Conservation (phyloP, 768 basidiomycete genomes). For the Asterophora lycoperdoides region DNA sequence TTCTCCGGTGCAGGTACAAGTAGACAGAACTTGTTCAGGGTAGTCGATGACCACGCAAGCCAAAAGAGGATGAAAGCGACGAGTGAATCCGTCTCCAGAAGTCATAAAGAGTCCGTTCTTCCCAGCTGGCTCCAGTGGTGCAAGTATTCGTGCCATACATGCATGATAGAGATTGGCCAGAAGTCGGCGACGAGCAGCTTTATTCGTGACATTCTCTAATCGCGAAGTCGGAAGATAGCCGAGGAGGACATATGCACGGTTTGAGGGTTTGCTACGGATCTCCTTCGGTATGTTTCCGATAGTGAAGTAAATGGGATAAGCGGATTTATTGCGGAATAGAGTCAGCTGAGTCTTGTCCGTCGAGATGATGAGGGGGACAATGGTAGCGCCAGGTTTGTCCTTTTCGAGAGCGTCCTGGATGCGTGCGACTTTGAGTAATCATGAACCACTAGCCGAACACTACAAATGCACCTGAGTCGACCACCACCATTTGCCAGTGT, state of each 20-base stretch:
- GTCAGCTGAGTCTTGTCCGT: constrained; percentile 45
- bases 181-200: constrained; percentile 18
- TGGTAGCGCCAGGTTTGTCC: constrained; percentile 22
- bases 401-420: constrained; percentile 2
- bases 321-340: constrained; percentile 34
- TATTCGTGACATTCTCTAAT: constrained; percentile 22
- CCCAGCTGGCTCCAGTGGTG: constrained; percentile 22
- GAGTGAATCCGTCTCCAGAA: constrained; percentile 30
- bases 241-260: constrained; percentile 18
- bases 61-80: constrained; percentile 29
- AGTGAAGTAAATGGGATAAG: constrained; percentile 46
- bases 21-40: constrained; percentile 41
- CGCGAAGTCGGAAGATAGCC: not conserved
- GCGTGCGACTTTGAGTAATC: not conserved
- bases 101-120: constrained; percentile 18
- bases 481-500: constrained; percentile 53
- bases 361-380: constrained; percentile 41
- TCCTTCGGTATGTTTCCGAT: constrained; percentile 43
- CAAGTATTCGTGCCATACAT: constrained; percentile 27
- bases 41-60: constrained; percentile 37
- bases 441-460: too few species aligned
- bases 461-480: constrained; percentile 33
- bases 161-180: constrained; percentile 31
- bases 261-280: constrained; percentile 31
- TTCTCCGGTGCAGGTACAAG: constrained; percentile 18